phyloP scores from a whole-genome alignment of 2,329 filamentous ascomycete species.

The Aspergillus sp. region DNA sequence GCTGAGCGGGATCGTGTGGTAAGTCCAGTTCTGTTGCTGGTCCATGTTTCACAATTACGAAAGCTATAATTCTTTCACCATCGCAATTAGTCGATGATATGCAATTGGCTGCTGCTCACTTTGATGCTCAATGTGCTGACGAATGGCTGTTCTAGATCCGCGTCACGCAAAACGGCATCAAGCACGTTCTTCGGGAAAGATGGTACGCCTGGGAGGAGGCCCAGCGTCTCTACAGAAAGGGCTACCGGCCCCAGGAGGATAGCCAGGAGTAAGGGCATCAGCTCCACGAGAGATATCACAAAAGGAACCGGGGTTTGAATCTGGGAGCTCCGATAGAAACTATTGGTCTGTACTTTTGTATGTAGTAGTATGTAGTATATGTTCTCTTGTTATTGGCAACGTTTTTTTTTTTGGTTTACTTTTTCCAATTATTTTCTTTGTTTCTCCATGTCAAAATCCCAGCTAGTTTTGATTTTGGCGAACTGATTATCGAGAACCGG shows the following conservation, averaged over 20 bases:
- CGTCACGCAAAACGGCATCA: slow-evolving; percentile 78
- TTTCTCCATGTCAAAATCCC: background rate
- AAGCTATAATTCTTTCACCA: background rate
- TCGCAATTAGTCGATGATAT: no score
- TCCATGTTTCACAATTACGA: background rate
- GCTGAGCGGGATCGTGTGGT: slow-evolving; percentile 67
- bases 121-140: background rate
- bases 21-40: slow-evolving; percentile 38
- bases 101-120: background rate
- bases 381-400: background rate
- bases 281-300: background rate
- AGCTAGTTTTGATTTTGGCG: background rate
- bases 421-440: background rate
- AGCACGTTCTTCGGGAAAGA: slow-evolving; percentile 81
- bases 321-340: background rate
- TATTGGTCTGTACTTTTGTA: slow-evolving; percentile 7
- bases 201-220: slow-evolving; percentile 74
- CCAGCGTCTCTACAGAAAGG: slow-evolving; percentile 38
- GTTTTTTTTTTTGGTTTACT: background rate
- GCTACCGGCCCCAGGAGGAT: slow-evolving; percentile 39
- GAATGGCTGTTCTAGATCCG: slow-evolving; percentile 60
- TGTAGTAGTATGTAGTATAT: slow-evolving; percentile 10
- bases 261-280: slow-evolving; percentile 7
- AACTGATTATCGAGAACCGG: background rate
- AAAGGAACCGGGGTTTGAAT: background rate